Percentiles rank a stretch among this genome's conserved stretches.
Conservation (phyloP, 2,329 filamentous ascomycete species). For the Zarea fungicola region DNA sequence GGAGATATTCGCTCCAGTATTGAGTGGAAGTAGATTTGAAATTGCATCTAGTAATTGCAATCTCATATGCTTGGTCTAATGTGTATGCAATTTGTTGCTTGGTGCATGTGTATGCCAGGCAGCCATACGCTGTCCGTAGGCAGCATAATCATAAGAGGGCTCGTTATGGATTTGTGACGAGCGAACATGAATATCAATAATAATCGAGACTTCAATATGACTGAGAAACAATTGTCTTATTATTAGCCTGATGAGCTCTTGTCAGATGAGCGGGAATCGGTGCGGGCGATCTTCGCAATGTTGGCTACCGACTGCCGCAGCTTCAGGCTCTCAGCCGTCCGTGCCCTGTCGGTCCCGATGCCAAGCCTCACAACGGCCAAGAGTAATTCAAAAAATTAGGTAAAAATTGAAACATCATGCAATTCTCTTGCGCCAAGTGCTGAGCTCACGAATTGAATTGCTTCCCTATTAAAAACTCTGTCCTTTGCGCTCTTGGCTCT, state of each 20-base stretch:
- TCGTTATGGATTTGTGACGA: no score
- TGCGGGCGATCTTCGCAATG: background rate
- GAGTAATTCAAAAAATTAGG: background rate
- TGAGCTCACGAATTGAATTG: background rate
- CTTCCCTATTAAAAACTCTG: background rate
- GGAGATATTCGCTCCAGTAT: slow-evolving; percentile 7
- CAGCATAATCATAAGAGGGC: no score
- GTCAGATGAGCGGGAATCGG: slow-evolving; percentile 2
- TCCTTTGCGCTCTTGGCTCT: background rate
- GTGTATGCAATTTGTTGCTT: no score
- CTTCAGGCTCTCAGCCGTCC: background rate
- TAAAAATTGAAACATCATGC: slow-evolving; percentile 1
- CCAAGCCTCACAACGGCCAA: background rate
- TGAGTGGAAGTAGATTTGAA: no score
- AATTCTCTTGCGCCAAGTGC: background rate
- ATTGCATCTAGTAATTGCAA: no score
- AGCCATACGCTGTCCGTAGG: no score
- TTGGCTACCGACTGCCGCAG: background rate
- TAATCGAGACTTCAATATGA: no score
- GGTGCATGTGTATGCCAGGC: no score
- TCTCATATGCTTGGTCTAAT: no score
- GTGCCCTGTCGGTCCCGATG: background rate
- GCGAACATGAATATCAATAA: no score
- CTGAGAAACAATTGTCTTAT: background rate
- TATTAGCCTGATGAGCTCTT: background rate